Evolutionary conservation across 345 rosid species (phyloP), one percentile per base, ranked within the genome.

Genomic region (Camelina laxa): DNA sequence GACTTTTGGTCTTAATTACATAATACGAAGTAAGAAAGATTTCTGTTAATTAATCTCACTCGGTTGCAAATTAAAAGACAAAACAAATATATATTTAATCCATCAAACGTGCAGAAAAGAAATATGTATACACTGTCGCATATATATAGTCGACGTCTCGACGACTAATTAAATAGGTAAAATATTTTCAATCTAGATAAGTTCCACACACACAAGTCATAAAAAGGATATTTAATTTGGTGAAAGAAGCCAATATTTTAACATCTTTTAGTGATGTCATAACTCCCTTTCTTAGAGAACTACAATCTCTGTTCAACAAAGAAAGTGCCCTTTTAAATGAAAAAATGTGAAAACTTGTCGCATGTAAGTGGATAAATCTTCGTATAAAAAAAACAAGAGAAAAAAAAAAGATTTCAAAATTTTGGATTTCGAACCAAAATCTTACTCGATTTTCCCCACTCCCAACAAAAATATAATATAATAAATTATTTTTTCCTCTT

Each of bases 261-360:
- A 49, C 9, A 63, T 55, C 11, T 9, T 36, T 15, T 19, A 48
- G 35, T 53, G 65, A 63, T 50, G 65, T 69, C 45, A 38, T 69
- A 45, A 54, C 13, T 58, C 60, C 59, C 30, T 27, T 69, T 55
- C 50, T 44, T 61, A 70, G 70, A 57, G 27, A 76, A 48, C 30
- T 70, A 48, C 38, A 64, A 65, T 41, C 16, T 70, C 69, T 49
- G 22, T 77, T 71, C 73, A 72, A 70, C 75, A 76, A 76, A 63
- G 66, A 76, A 76, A 56, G 75, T 70, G 75, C 70, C 75, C 66
- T 76, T 70, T 71, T 57, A 12, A 71, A 77, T 76, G 72, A 65
- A 71, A 77, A 65, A 65, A 27, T 72, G 81, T 66, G 73, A 71
- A 78, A 49, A 7, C 65, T 65, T 65, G 73, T 72, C 69, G 73